A percentile compares a stretch with the other conserved stretches of the same genome.
These are phyloP conservation scores for Beauveria scarabaeidicola DNA, from an alignment of 2,329 filamentous ascomycete species.

Conservation along the genomic window DNA sequence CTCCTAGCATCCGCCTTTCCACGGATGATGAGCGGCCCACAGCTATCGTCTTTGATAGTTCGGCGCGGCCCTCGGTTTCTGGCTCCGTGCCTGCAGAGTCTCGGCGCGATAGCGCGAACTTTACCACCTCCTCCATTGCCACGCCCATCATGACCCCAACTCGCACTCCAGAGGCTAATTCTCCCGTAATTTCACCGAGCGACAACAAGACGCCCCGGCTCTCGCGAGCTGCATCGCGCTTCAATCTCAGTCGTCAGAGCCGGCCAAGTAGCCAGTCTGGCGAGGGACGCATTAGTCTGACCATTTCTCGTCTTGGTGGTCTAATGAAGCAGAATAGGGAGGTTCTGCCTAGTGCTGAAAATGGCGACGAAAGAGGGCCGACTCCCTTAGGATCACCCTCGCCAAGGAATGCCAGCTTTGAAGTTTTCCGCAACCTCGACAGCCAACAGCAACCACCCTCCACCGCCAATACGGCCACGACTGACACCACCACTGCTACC, in stretches of 20 bases:
- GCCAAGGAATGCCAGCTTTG: constrained; percentile 15
- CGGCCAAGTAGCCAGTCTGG: constrained; percentile 51
- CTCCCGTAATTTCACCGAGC: constrained; percentile 36
- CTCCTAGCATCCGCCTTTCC: constrained; percentile 47
- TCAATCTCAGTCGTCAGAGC: constrained; percentile 40
- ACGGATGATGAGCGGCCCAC: constrained; percentile 41
- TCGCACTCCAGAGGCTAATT: constrained; percentile 27
- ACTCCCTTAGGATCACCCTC: constrained; percentile 17
- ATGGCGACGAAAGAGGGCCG: not conserved
- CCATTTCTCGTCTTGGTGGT: constrained; percentile 46
- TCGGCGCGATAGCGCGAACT: constrained; percentile 42
- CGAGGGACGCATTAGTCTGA: constrained; percentile 48
- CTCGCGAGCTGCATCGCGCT: constrained; percentile 49
- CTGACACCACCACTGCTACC: not conserved
- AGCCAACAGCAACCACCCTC: not conserved
- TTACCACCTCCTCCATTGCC: constrained; percentile 35
- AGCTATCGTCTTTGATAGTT: constrained; percentile 39
- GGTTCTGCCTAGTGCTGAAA: constrained; percentile 19
- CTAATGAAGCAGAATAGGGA: constrained; percentile 46
- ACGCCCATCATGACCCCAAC: constrained; percentile 30
- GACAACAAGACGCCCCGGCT: constrained; percentile 46
- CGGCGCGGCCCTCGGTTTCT: constrained; percentile 30
- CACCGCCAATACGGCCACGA: not conserved
- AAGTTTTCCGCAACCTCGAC: constrained; percentile 28
- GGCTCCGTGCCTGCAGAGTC: constrained; percentile 27